Evolutionary conservation across 345 rosid species (phyloP).

Genomic region (Gossypium mustelinum): DNA sequence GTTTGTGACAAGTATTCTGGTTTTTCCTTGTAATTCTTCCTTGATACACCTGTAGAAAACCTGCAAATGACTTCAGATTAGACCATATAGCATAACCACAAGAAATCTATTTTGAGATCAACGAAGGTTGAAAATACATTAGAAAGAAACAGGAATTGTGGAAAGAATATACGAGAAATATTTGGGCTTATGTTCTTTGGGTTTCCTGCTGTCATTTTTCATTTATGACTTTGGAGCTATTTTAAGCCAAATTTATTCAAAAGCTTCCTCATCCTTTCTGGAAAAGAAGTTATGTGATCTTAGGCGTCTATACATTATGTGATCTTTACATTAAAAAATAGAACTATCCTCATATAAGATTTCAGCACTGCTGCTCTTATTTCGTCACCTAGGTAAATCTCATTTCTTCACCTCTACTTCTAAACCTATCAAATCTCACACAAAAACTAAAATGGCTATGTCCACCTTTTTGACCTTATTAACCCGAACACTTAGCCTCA

Average conservation of each 20-base stretch:
- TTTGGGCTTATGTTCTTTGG: background rate
- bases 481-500: background rate
- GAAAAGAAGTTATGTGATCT: background rate
- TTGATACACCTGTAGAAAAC: constrained; percentile 86
- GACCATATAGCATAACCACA: background rate
- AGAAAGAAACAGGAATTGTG: background rate
- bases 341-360: background rate
- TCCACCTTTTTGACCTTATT: background rate
- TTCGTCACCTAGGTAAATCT: too few relatives aligned
- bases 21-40: constrained; percentile 68
- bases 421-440: background rate
- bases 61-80: constrained; percentile 33
- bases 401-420: background rate
- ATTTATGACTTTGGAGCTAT: background rate
- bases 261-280: background rate
- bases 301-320: background rate
- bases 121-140: background rate
- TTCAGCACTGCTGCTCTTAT: background rate
- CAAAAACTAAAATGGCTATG: background rate
- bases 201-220: background rate
- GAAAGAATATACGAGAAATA: background rate
- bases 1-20: constrained; percentile 88
- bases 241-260: background rate
- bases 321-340: background rate
- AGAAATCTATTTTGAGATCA: background rate